Percentiles rank a stretch among this genome's conserved stretches.
Evolutionary conservation across 192 early-diverging fungal genomes (phyloP).

Genomic region (Rhizoclosmatium globosum): DNA sequence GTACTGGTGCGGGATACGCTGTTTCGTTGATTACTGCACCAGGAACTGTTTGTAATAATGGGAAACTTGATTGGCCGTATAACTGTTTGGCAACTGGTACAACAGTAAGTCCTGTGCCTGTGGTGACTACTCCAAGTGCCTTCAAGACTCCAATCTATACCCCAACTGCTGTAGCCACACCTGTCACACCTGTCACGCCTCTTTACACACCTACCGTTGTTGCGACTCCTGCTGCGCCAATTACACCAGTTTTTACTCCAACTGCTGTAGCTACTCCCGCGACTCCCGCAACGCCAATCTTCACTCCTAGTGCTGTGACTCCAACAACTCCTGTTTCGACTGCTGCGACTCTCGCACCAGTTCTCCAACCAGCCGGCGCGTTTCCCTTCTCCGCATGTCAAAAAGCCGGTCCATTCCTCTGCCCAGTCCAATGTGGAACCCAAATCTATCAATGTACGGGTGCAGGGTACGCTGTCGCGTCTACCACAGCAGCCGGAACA

Average conservation of each 20-base stretch:
- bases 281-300: background rate
- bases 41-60: too few relatives aligned
- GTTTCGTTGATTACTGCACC: too few relatives aligned
- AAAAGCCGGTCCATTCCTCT: background rate
- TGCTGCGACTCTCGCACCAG: background rate
- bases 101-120: background rate
- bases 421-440: background rate
- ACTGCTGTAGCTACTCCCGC: background rate
- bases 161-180: background rate
- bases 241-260: background rate
- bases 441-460: background rate
- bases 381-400: background rate
- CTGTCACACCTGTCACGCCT: background rate
- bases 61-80: too few relatives aligned
- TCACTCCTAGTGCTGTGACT: background rate
- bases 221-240: too few relatives aligned
- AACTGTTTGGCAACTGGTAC: background rate
- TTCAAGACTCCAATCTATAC: background rate
- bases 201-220: too few relatives aligned
- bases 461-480: background rate
- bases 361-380: background rate
- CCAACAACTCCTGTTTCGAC: background rate
- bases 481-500: background rate
- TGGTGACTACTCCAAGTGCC: background rate
- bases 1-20: background rate